Conservation (phyloP, 345 rosid genomes). For the Boechera divaricarpa region DNA sequence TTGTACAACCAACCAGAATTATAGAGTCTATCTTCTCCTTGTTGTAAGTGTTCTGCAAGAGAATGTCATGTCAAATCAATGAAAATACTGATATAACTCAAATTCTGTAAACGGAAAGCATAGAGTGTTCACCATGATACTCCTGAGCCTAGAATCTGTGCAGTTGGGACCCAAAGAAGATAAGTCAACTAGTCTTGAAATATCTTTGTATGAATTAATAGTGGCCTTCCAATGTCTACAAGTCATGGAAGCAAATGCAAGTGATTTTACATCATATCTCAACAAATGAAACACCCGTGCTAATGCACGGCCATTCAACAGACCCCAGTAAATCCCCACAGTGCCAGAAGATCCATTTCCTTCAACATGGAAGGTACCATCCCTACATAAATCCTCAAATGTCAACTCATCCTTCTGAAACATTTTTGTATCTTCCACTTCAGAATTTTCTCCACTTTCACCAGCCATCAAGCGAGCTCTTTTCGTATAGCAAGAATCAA, state of each 20-base stretch:
- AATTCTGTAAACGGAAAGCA: constrained; percentile 24
- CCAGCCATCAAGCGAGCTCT: constrained; percentile 74
- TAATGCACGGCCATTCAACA: constrained; percentile 74
- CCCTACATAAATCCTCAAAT: constrained; percentile 83
- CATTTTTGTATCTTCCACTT: constrained; percentile 59
- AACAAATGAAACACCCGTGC: constrained; percentile 87
- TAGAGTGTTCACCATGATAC: constrained; percentile 65
- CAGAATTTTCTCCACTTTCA: constrained; percentile 70
- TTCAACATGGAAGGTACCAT: constrained; percentile 57
- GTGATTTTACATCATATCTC: constrained; percentile 80
- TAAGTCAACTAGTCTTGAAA: constrained; percentile 78
- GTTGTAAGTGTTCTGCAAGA: constrained; percentile 80
- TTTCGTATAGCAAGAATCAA: constrained; percentile 68
- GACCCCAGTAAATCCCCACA: constrained; percentile 69
- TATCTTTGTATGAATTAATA: constrained; percentile 69
- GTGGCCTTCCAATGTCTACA: constrained; percentile 95
- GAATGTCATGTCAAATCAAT: constrained; percentile 44
- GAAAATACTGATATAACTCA: constrained; percentile 21
- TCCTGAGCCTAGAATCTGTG: constrained; percentile 66
- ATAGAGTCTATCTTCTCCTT: constrained; percentile 72
- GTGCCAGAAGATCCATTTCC: constrained; percentile 49
- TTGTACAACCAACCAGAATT: constrained; percentile 80
- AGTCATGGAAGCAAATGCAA: constrained; percentile 79
- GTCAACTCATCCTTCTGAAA: constrained; percentile 54
- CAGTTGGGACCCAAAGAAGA: constrained; percentile 78